Evolutionary conservation across 164 flowering plant genomes (phyloP).

Genomic region (Malania oleifera): DNA sequence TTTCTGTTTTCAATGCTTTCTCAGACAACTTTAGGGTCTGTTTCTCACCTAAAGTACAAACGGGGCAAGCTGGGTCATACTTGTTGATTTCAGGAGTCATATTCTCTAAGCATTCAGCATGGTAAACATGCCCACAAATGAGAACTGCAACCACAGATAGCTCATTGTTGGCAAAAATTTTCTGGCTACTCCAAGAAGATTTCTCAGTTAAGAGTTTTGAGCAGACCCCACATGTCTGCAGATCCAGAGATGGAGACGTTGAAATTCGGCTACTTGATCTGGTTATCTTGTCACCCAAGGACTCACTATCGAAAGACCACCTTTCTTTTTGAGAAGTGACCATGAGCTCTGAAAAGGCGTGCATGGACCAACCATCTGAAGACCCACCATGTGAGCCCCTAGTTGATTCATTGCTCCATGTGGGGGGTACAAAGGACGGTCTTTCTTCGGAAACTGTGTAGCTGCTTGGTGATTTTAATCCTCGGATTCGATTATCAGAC

Average conservation of each 20-base stretch:
- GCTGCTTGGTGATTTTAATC: background rate
- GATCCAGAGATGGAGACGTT: background rate
- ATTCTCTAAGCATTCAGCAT: conserved; percentile 4
- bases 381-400: conserved; percentile 8
- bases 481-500: background rate
- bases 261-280: conserved; percentile 1
- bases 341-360: conserved; percentile 3
- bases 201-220: background rate
- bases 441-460: background rate
- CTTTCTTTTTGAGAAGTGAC: conserved; percentile 7
- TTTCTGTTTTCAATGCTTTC: background rate
- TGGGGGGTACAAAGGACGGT: background rate
- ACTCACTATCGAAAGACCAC: conserved; percentile 8
- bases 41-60: conserved; percentile 4
- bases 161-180: background rate
- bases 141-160: conserved; percentile 4
- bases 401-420: conserved; percentile 3
- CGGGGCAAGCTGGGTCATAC: conserved; percentile 7
- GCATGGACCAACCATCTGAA: conserved; percentile 8
- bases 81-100: conserved; percentile 3
- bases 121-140: conserved; percentile 6
- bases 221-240: conserved; percentile 3
- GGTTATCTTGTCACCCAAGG: conserved; percentile 2
- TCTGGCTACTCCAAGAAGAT: conserved; percentile 1
- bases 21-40: background rate